Conservation (phyloP, 495 filamentous ascomycete genomes). For the Trichoderma erinaceum region DNA sequence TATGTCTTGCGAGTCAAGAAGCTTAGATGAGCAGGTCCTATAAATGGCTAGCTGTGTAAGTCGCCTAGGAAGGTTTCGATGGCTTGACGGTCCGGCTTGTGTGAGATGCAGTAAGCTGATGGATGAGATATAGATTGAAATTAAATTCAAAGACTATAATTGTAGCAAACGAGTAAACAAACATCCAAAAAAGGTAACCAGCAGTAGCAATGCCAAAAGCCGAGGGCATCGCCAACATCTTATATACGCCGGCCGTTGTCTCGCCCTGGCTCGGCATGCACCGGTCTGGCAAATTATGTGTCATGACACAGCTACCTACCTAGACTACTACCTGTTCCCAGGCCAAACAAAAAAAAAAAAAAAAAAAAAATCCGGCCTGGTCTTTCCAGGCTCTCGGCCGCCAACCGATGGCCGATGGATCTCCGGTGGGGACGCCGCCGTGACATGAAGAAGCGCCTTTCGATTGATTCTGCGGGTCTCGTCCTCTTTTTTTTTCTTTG, state of each 20-base stretch:
- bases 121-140: background rate
- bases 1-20: background rate
- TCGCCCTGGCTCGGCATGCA: constrained; percentile 35
- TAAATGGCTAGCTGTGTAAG: background rate
- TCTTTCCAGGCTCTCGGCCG: constrained; percentile 8
- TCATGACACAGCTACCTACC: constrained; percentile 28
- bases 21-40: background rate
- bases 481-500: background rate
- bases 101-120: constrained; percentile 19
- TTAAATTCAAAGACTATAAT: background rate
- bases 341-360: constrained; percentile 12
- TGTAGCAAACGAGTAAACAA: background rate
- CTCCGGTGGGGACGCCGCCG: constrained; percentile 3
- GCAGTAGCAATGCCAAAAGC: constrained; percentile 17
- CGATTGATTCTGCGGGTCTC: constrained; percentile 10
- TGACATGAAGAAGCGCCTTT: background rate
- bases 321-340: background rate
- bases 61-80: background rate
- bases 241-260: constrained; percentile 20
- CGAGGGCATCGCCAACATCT: constrained; percentile 15
- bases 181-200: background rate
- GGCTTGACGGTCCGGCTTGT: constrained; percentile 1
- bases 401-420: constrained; percentile 14
- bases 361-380: background rate
- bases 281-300: constrained; percentile 38